phyloP scores from a whole-genome alignment of 495 filamentous ascomycete species.

The Penicillium bialowiezense region DNA sequence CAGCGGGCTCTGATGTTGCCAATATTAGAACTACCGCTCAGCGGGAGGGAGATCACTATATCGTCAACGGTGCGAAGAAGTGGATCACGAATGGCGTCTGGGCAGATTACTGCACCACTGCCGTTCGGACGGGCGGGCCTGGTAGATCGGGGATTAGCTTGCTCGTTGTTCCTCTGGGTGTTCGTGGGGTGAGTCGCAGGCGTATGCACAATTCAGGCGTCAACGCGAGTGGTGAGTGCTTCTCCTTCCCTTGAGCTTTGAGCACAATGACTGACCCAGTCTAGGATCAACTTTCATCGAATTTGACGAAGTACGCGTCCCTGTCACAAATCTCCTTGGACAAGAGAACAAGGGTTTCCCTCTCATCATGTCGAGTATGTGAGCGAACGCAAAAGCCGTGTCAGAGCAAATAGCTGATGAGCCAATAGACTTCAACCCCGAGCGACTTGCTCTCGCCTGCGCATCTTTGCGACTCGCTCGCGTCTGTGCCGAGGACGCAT shows the following conservation, averaged over 20 bases:
- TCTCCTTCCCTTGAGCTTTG: conserved; percentile 33
- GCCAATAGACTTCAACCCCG: conserved; percentile 44
- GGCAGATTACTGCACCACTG: conserved; percentile 53
- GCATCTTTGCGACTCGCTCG: conserved; percentile 42
- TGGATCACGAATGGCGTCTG: conserved; percentile 58
- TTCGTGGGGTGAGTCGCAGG: conserved; percentile 55
- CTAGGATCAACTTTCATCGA: conserved; percentile 47
- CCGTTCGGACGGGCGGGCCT: conserved; percentile 51
- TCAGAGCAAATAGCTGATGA: not conserved
- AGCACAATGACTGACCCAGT: not conserved
- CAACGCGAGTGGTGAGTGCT: conserved; percentile 35
- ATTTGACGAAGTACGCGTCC: conserved; percentile 46
- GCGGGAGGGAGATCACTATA: conserved; percentile 43
- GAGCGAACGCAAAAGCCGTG: not conserved
- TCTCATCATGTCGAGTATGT: conserved; percentile 48
- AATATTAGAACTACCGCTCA: conserved; percentile 50
- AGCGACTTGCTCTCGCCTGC: conserved; percentile 42
- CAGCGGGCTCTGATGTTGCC: conserved; percentile 53
- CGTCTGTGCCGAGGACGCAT: conserved; percentile 48
- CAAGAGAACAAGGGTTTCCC: conserved; percentile 48
- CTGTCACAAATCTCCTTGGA: conserved; percentile 41
- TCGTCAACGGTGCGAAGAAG: conserved; percentile 57
- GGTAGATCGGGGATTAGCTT: conserved; percentile 48
- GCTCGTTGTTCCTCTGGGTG: conserved; percentile 49
- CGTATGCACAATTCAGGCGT: conserved; percentile 75